Evolutionary conservation across 2,329 filamentous ascomycete genomes (phyloP), one percentile per base, ranked within the genome.

Genomic region (Lasiodiplodia gonubiensis): DNA sequence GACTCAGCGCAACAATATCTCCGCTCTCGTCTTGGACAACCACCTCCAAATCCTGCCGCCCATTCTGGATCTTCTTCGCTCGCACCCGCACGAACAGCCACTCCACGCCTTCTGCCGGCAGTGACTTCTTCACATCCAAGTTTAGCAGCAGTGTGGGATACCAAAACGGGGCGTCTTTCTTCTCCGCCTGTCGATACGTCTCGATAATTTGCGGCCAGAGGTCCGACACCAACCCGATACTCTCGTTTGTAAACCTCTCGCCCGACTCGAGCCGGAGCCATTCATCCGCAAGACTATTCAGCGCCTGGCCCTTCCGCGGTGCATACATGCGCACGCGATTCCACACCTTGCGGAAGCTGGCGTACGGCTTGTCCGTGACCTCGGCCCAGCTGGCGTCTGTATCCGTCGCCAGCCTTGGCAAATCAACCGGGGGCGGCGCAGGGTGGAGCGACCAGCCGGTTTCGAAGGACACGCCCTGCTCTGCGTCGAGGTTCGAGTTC

Each of bases 131-230:
- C 48, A 93, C 81, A 70, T 96, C 92, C 25, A 96, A 73, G 75
- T 92, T 93, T 74, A 95, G 79, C 21, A 89, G 80, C 1, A 96
- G 68, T 0, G 92, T 96, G 0, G 91, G 91, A 75, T 92, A 93
- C 92, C 91, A 93, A 71, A 87, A 88, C 23, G 74, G 76, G 64
- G 79, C 75, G 70, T 69, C 70, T 37, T 67, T 65, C 51, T 68
- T 66, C 3, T 78, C 78, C 46, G 74, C 75, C 60, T 48, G 76
- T 67, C 73, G 69, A 69, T 79, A 80, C 4, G 68, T 70, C 76
- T 92, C 88, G 16, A 91, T 77, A 27, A 91, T 82, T 74, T 89
- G 86, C 2, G 90, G 89, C 70, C 90, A 92, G 74, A 88, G 87
- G 75, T 94, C 92, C 21, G 84, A 83, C 7, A 93, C 80, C 71